Evolutionary conservation across 2,329 filamentous ascomycete genomes (phyloP), one percentile per base, ranked within the genome.

Genomic region (Ilyonectria sp.): DNA sequence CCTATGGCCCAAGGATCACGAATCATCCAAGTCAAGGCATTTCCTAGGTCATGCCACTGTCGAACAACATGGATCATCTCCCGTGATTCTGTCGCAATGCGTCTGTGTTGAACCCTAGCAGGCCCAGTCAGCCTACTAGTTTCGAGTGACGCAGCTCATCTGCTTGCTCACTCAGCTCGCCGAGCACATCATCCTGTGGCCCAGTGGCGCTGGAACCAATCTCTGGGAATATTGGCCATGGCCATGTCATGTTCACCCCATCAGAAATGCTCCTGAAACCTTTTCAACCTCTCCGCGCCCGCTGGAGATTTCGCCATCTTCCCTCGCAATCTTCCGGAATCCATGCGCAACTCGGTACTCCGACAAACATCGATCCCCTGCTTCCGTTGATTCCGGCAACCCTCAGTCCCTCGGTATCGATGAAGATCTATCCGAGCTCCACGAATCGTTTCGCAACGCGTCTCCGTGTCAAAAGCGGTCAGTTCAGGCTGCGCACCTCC

Each of bases 171-270:
- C 60, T 65, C 61, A 43, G 59, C 21, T 54, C 13, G 10, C 26
- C 37, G 52, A 74, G 71, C 73, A 75, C 73, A 75, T 70, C 73
- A 75, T 75, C 65, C 40, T 33, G 23, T 53, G 40, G 29, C 63
- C 35, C 57, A 33, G 50, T 65, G 68, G 68, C 67, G 61, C 69
- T 67, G 62, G 68, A 66, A 60, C 60, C 64, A 65, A 72, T 69
- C 65, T 58, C 29, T 69, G 37, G 57, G 61, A 52, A 65, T 55
- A 72, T 70, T 55, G 17, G 60, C 46, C 60, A 43, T 33, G 47
- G 50, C 31, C 40, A 66, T 65, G 49, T 60, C 57, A 65, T 56
- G 37, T 60, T 68, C 37, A 10, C 29, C 10, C 47, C 53, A 53
- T 52, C 56, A 58, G 64, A 54, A 37, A 43, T 43, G 40, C 47